Conservation (phyloP, 78 protist genomes). For the Dictyostelium purpureum region DNA sequence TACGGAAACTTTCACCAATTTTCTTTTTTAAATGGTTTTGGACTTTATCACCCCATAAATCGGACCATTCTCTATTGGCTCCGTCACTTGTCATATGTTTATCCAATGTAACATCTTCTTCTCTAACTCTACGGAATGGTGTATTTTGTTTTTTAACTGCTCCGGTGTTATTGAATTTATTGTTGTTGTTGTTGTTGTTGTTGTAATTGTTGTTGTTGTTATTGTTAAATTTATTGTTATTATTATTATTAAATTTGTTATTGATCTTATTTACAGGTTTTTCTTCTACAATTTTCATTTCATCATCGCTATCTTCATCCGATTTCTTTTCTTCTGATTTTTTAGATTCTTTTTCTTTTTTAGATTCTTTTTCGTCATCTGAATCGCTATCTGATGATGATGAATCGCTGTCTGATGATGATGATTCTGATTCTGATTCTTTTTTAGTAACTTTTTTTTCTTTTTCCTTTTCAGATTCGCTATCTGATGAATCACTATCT, state of each 20-base stretch:
- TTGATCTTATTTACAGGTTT: background rate
- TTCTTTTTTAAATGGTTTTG: background rate
- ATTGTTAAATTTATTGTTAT: background rate
- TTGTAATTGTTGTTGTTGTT: background rate
- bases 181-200: background rate
- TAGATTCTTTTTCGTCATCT: background rate
- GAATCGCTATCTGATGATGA: background rate
- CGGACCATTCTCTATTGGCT: slow-evolving; percentile 1
- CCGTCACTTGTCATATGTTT: slow-evolving; percentile 10
- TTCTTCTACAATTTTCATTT: background rate
- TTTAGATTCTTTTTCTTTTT: slow-evolving; percentile 2
- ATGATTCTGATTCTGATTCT: background rate
- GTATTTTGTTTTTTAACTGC: slow-evolving; percentile 21
- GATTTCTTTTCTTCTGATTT: background rate
- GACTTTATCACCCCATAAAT: slow-evolving; percentile 28
- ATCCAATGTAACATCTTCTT: slow-evolving; percentile 38
- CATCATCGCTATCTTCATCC: background rate
- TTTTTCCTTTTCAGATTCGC: slow-evolving; percentile 6
- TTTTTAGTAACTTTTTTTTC: background rate
- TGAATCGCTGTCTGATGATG: background rate
- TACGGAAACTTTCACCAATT: slow-evolving; percentile 43
- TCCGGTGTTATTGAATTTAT: background rate
- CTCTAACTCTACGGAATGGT: slow-evolving; percentile 70
- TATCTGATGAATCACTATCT: slow-evolving; percentile 7
- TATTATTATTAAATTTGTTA: slow-evolving; percentile 3